These are phyloP conservation scores for Pichiaceae sp. DNA, from an alignment of 1,139 yeast genomes.

Conservation along the genomic window DNA sequence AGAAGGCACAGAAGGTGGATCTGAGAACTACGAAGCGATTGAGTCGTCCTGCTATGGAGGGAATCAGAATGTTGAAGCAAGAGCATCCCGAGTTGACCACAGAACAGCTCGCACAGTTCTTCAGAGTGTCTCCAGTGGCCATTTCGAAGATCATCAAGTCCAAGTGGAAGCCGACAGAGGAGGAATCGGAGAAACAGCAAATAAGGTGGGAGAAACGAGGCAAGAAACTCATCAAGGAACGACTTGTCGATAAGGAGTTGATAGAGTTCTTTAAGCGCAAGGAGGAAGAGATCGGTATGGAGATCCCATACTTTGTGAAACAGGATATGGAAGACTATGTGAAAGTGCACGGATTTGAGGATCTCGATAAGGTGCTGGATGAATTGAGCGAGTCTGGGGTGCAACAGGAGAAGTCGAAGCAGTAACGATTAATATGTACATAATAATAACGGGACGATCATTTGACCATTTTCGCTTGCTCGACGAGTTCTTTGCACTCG, in stretches of 20 bases:
- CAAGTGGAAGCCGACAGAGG: conserved; percentile 60
- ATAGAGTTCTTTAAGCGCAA: conserved; percentile 18
- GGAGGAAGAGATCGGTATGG: conserved; percentile 21
- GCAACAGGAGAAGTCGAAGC: conserved; percentile 10
- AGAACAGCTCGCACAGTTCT: conserved; percentile 54
- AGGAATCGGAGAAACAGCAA: conserved; percentile 30
- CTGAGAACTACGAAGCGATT: conserved; percentile 37
- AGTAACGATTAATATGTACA: not conserved
- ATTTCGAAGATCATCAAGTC: conserved; percentile 72
- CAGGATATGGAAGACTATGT: conserved; percentile 16
- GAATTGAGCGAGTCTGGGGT: conserved; percentile 16
- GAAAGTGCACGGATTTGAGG: conserved; percentile 14
- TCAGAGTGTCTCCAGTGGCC: conserved; percentile 74
- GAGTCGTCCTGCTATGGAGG: conserved; percentile 64
- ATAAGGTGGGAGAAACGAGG: conserved; percentile 18
- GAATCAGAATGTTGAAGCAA: conserved; percentile 47
- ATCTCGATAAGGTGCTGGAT: conserved; percentile 15
- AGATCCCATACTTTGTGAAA: conserved; percentile 21
- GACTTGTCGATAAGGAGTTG: conserved; percentile 15
- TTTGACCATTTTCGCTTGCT: conserved; percentile 3
- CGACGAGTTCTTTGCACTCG: conserved; percentile 11
- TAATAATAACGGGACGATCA: not conserved
- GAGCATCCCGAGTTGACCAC: conserved; percentile 48
- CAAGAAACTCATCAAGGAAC: conserved; percentile 11
- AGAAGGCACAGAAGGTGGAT: conserved; percentile 30